Percentiles rank a stretch among this genome's conserved stretches.
Evolutionary conservation across 2,329 filamentous ascomycete genomes (phyloP).

Genomic region (Sporothrix curviconia): DNA sequence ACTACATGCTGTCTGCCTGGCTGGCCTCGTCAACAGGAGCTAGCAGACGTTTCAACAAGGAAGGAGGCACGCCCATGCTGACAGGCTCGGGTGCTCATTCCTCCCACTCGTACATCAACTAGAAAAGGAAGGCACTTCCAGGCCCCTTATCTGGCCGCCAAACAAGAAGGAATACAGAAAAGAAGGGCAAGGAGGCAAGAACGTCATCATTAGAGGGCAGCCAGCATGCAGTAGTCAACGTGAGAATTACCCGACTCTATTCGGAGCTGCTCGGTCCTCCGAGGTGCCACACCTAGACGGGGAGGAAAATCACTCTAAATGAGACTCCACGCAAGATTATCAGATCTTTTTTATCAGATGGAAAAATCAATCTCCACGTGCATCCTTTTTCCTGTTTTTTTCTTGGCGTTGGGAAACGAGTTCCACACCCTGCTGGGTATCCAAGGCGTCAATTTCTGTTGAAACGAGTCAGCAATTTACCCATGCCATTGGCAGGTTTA

Average conservation of each 20-base stretch:
- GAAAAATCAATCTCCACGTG: neutral
- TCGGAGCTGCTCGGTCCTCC: conserved; percentile 1
- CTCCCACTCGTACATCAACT: neutral
- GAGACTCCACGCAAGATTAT: conserved; percentile 9
- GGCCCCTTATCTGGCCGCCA: neutral
- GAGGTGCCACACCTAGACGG: neutral
- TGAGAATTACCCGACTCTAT: no score
- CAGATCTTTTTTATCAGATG: conserved; percentile 15
- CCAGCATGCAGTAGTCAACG: neutral
- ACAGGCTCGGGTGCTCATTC: neutral
- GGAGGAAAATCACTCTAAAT: neutral
- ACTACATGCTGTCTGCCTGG: neutral
- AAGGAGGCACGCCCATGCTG: neutral
- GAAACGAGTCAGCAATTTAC: no score
- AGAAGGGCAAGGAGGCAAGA: neutral
- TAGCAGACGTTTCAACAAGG: neutral
- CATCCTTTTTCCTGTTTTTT: neutral
- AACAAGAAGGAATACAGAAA: neutral
- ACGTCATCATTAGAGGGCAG: neutral
- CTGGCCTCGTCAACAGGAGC: neutral
- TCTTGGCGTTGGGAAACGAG: neutral
- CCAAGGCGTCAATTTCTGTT: no score
- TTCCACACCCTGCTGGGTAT: no score
- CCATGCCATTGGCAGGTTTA: no score
- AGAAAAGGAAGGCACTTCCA: neutral